phyloP scores from a whole-genome alignment of 768 basidiomycete species.

The Lyophyllum semitale region DNA sequence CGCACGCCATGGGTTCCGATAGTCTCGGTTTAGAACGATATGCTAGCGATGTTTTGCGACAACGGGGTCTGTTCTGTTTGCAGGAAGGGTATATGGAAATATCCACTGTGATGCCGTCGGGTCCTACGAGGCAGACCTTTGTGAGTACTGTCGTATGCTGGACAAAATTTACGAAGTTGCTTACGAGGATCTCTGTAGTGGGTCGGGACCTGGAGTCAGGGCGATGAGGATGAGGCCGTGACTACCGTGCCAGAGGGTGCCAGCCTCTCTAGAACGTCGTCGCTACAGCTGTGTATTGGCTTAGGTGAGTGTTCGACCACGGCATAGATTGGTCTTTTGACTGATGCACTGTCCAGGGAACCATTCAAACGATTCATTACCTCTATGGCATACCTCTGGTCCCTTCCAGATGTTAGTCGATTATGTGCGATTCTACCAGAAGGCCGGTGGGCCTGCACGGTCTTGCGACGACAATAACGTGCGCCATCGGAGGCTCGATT shows the following conservation, averaged over 20 bases:
- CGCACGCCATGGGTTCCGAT: background rate
- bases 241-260: background rate
- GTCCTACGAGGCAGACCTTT: background rate
- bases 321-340: background rate
- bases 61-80: constrained; percentile 16
- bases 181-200: background rate
- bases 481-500: background rate
- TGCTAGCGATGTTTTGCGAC: constrained; percentile 10
- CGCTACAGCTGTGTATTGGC: background rate
- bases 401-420: constrained; percentile 5
- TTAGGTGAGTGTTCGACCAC: constrained; percentile 2
- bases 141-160: background rate
- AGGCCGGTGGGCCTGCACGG: background rate
- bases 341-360: background rate
- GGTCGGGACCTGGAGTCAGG: constrained; percentile 8
- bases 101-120: background rate
- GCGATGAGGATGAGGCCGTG: background rate
- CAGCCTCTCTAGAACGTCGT: background rate
- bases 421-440: constrained; percentile 20
- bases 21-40: background rate
- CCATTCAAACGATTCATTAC: background rate
- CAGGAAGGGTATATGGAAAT: constrained; percentile 23
- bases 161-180: background rate
- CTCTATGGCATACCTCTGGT: background rate
- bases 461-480: background rate